phyloP scores from a whole-genome alignment of 2,329 filamentous ascomycete species.

The Purpureocillium takamizusanense region DNA sequence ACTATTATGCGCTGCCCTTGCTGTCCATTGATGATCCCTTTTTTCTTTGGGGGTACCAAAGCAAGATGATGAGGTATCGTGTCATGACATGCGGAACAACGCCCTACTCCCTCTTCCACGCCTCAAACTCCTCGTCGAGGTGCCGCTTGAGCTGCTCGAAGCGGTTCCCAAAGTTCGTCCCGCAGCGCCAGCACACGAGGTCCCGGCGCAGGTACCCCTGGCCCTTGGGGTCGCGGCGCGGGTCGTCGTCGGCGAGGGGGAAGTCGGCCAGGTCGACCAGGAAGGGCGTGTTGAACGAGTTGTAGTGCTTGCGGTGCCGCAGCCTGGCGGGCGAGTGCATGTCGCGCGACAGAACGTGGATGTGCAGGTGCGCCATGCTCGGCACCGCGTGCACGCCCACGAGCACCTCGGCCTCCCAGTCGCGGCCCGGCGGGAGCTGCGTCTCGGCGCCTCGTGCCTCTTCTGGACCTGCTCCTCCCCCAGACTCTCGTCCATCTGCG shows the following conservation, averaged over 20 bases:
- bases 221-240: constrained; percentile 45
- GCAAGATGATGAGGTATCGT: no score
- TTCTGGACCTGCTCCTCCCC: no score
- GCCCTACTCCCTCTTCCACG: constrained; percentile 66
- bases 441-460: constrained; percentile 19
- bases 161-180: constrained; percentile 60
- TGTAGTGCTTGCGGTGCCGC: constrained; percentile 82
- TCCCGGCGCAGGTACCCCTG: constrained; percentile 54
- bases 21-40: background rate
- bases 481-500: no score
- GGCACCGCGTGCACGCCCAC: constrained; percentile 80
- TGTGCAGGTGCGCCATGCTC: constrained; percentile 85
- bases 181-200: constrained; percentile 80
- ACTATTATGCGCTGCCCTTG: background rate
- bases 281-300: constrained; percentile 82
- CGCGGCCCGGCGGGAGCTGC: constrained; percentile 58
- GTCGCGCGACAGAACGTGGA: constrained; percentile 80
- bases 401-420: constrained; percentile 69
- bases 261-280: constrained; percentile 73
- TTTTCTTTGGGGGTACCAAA: background rate
- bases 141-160: constrained; percentile 71
- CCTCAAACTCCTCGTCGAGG: constrained; percentile 62
- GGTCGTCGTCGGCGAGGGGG: constrained; percentile 60
- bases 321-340: constrained; percentile 62
- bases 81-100: no score